A percentile compares a stretch with the other conserved stretches of the same genome.
These are phyloP conservation scores for Waltergamsia citrina DNA, from an alignment of 2,329 filamentous ascomycete species.

Conservation along the genomic window DNA sequence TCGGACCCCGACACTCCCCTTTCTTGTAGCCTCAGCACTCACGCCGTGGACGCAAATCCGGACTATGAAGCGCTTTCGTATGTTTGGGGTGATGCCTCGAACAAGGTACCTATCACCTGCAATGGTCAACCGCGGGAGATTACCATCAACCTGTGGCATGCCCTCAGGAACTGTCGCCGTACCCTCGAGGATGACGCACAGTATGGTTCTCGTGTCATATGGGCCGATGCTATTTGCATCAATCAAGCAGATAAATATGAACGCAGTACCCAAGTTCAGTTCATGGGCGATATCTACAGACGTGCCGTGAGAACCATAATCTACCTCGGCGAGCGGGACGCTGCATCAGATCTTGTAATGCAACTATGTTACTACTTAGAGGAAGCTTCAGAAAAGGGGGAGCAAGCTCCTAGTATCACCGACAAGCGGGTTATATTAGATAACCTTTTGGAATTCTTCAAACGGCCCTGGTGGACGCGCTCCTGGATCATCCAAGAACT, in stretches of 20 bases:
- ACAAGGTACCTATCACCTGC: background rate
- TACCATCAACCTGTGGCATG: background rate
- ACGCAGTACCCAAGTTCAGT: conserved; percentile 3
- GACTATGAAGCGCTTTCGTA: conserved; percentile 1
- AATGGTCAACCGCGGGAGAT: background rate
- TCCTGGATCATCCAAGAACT: background rate
- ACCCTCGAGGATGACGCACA: too few relatives aligned
- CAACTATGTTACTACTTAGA: background rate
- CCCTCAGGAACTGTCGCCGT: background rate
- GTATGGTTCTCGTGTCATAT: too few relatives aligned
- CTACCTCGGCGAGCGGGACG: background rate
- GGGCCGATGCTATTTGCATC: conserved; percentile 2
- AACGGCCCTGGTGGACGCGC: background rate
- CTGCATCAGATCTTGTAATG: background rate
- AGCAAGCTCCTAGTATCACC: conserved; percentile 1
- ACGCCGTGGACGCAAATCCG: background rate
- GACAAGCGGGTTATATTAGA: background rate
- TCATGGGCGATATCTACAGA: conserved; percentile 4
- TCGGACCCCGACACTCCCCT: background rate
- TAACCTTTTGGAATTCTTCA: background rate
- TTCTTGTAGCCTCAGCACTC: background rate
- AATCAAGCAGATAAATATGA: conserved; percentile 5
- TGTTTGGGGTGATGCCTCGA: background rate
- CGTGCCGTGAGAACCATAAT: background rate
- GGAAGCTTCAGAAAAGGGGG: background rate